Evolutionary conservation across 2,329 filamentous ascomycete species (phyloP).

Genomic region (Cordyceps cicadae): DNA sequence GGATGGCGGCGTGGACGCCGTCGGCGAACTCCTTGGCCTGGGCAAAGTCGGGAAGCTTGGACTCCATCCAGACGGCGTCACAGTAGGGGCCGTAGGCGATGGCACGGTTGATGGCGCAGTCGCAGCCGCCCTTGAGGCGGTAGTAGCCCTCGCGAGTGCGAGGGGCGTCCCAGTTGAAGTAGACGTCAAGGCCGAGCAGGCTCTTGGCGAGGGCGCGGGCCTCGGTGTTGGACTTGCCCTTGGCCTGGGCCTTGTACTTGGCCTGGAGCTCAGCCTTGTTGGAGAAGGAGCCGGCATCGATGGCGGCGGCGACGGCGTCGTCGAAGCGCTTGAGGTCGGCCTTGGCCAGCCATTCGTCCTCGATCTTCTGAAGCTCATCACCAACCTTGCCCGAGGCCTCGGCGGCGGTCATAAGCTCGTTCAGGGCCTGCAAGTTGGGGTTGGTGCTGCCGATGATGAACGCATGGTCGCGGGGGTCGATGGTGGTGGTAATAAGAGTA

Average conservation of each 20-base stretch:
- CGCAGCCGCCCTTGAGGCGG: slow-evolving; percentile 81
- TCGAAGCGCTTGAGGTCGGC: slow-evolving; percentile 82
- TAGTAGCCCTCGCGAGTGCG: slow-evolving; percentile 94
- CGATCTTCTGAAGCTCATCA: slow-evolving; percentile 75
- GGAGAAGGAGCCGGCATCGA: slow-evolving; percentile 57
- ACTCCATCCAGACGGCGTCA: slow-evolving; percentile 99
- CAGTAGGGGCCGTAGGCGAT: slow-evolving; percentile 88
- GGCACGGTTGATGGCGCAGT: slow-evolving; percentile 84
- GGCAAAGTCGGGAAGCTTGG: slow-evolving; percentile 82
- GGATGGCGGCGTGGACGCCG: slow-evolving; percentile 89
- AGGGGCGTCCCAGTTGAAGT: slow-evolving; percentile 93
- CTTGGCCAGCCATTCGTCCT: slow-evolving; percentile 76
- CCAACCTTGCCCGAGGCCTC: slow-evolving; percentile 76
- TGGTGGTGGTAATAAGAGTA: slow-evolving; percentile 92
- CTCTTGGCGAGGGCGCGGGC: slow-evolving; percentile 70
- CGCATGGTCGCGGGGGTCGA: slow-evolving; percentile 88
- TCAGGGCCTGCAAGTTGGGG: slow-evolving; percentile 70
- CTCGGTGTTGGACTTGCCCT: slow-evolving; percentile 81
- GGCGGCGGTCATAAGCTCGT: slow-evolving; percentile 83
- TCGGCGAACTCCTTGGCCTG: slow-evolving; percentile 91
- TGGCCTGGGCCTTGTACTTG: slow-evolving; percentile 57
- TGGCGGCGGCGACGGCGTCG: slow-evolving; percentile 77
- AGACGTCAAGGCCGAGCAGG: slow-evolving; percentile 70
- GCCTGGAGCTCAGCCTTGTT: slow-evolving; percentile 62
- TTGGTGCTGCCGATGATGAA: slow-evolving; percentile 92